These are phyloP conservation scores for Marsdenia floribunda DNA, from an alignment of 257 asterid species.

Conservation along the genomic window DNA sequence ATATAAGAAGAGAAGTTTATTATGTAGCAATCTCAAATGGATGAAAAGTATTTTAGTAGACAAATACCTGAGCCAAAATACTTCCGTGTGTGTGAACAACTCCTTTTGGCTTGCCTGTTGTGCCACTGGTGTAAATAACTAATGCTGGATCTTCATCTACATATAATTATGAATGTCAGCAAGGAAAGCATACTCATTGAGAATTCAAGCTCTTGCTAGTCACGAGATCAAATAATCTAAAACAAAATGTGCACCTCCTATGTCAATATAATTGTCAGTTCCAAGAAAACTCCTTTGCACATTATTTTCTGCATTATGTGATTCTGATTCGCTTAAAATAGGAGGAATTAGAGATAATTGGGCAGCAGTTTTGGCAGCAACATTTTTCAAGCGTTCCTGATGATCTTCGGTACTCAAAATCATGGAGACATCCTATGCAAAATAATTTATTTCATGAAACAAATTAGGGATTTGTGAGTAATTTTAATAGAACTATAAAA, in stretches of 20 bases:
- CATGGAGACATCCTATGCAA: slow-evolving; percentile 58
- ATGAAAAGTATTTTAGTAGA: background rate
- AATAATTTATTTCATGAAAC: background rate
- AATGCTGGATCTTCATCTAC: slow-evolving; percentile 82
- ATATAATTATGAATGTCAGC: slow-evolving; percentile 18
- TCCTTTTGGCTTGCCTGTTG: slow-evolving; percentile 99
- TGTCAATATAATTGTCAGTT: slow-evolving; percentile 29
- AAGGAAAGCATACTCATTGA: slow-evolving; percentile 7
- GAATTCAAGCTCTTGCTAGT: slow-evolving; percentile 7
- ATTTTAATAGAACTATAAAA: background rate
- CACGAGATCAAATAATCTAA: slow-evolving; percentile 4
- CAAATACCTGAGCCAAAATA: slow-evolving; percentile 76
- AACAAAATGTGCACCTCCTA: slow-evolving; percentile 35
- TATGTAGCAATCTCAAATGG: background rate
- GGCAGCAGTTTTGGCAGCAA: slow-evolving; percentile 79
- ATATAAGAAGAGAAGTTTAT: background rate
- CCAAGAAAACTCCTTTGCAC: slow-evolving; percentile 18
- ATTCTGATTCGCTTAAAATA: slow-evolving; percentile 33
- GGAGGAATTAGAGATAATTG: slow-evolving; percentile 68
- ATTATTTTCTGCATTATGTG: slow-evolving; percentile 29
- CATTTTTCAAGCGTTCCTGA: slow-evolving; percentile 63
- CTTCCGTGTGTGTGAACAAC: slow-evolving; percentile 94
- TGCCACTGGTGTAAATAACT: slow-evolving; percentile 91
- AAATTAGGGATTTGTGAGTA: background rate
- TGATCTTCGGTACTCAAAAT: slow-evolving; percentile 90